Evolutionary conservation across 2,329 filamentous ascomycete genomes (phyloP).

Genomic region (Coniochaeta sp.): DNA sequence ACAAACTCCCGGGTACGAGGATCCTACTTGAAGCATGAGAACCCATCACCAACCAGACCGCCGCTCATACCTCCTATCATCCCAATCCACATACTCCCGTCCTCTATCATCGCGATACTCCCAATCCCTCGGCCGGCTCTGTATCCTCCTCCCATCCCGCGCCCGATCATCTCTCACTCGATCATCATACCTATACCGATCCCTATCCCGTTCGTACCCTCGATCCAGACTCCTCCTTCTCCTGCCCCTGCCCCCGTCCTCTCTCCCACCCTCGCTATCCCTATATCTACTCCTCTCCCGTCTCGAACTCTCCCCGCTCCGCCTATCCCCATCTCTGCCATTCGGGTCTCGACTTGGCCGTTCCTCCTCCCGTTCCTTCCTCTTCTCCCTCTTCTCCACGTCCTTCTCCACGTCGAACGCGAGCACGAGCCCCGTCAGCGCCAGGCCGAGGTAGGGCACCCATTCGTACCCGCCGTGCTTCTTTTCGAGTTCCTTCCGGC

Average conservation of each 20-base stretch:
- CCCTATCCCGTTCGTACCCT: background rate
- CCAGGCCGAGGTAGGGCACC: conserved; percentile 30
- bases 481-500: conserved; percentile 32
- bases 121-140: background rate
- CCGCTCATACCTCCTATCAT: background rate
- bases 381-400: conserved; percentile 25
- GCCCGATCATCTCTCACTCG: background rate
- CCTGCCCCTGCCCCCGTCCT: background rate
- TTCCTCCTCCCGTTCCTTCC: conserved; percentile 15
- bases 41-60: background rate
- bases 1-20: too few species aligned
- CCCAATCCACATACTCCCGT: background rate
- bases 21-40: too few species aligned
- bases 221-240: background rate
- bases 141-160: background rate
- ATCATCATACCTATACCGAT: background rate
- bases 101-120: background rate
- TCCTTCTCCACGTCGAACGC: conserved; percentile 34
- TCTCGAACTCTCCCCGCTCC: background rate
- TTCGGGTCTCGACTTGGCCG: background rate
- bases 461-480: conserved; percentile 31
- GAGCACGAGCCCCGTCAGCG: conserved; percentile 25
- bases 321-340: conserved; percentile 7
- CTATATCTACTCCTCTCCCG: background rate
- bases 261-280: background rate